Base-by-base conservation (phyloP, 352 stramenopile species). In the Globisporangium solare region DNA sequence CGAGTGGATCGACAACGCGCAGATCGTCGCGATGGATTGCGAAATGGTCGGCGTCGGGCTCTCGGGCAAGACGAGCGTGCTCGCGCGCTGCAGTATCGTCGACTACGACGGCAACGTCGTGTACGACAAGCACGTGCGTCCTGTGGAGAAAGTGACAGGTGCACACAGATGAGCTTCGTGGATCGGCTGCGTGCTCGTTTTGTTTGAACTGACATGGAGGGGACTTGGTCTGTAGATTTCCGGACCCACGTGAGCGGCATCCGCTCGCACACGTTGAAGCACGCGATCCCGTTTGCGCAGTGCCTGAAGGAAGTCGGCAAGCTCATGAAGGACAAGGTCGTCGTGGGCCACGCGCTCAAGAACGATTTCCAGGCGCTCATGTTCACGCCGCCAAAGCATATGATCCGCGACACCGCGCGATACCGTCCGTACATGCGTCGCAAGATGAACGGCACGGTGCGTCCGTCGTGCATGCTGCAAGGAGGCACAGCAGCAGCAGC, bases 321-420 rank as follows among this genome's bases (percentile, higher is more conserved):
- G 55, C 52, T 94, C 7, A 40, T 94, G 40, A 66, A 91, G 53
- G 83, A 84, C 63, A 94, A 92, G 60, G 86, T 92, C 55, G 46
- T 92, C 10, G 83, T 94, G 18, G 85, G 85, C 22, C 85, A 94
- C 53, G 85, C 85, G 15, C 64, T 94, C 35, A 83, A 83, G 48
- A 94, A 94, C 63, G 85, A 94, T 75, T 90, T 94, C 59, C 79
- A 92, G 67, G 83, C 81, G 51, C 70, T 94, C 24, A 88, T 94
- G 80, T 91, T 94, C 61, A 86, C 76, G 55, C 83, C 83, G 20
- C 85, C 83, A 7, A 91, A 88, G 66, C 66, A 81, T 43, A 51
- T 91, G 31, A 87, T 92, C 51, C 85, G 85, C 15, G 85, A 94
- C 58, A 94, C 85, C 49, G 82, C 83, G 35, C 83, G 86, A 56